A percentile compares a stretch with the other conserved stretches of the same genome.
These are phyloP conservation scores for Irpex lacteus DNA, from an alignment of 1,284 basidiomycete genomes.

Conservation along the genomic window DNA sequence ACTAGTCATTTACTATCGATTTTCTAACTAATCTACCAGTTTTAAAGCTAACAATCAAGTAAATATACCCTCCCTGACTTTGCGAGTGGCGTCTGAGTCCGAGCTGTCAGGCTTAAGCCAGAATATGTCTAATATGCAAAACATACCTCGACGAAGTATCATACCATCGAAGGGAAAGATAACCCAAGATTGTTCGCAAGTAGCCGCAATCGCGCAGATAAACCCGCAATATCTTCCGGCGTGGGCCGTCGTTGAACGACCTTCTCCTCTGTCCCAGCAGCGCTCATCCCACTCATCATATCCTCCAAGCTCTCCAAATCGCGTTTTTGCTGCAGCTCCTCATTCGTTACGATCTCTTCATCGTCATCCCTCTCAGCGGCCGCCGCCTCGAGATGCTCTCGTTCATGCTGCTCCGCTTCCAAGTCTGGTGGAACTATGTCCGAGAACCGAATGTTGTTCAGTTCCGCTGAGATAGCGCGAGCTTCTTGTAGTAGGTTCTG, in stretches of 20 bases:
- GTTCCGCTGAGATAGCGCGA: conserved; percentile 46
- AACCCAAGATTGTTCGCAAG: conserved; percentile 34
- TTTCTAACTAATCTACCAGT: too few relatives aligned
- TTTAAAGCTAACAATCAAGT: too few relatives aligned
- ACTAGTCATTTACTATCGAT: too few relatives aligned
- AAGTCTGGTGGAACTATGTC: conserved; percentile 69
- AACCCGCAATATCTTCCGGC: conserved; percentile 37
- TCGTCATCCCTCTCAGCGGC: conserved; percentile 21
- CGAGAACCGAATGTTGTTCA: conserved; percentile 58
- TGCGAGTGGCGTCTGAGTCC: too few relatives aligned
- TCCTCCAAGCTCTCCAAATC: conserved; percentile 56
- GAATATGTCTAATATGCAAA: neutral
- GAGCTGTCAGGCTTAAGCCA: too few relatives aligned
- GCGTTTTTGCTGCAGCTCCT: conserved; percentile 43
- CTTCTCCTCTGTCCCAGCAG: conserved; percentile 19
- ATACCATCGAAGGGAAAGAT: conserved; percentile 8
- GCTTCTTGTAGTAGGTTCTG: conserved; percentile 34
- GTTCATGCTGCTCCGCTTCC: conserved; percentile 71
- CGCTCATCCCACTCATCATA: conserved; percentile 46
- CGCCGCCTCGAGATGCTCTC: conserved; percentile 51
- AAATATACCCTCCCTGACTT: too few relatives aligned
- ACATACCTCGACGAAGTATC: neutral
- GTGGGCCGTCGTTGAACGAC: conserved; percentile 34
- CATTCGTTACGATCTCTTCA: conserved; percentile 25
- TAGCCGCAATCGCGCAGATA: conserved; percentile 39